These are phyloP conservation scores for Diaporthe citrichinensis DNA, from an alignment of 2,329 filamentous ascomycete species.

Conservation along the genomic window DNA sequence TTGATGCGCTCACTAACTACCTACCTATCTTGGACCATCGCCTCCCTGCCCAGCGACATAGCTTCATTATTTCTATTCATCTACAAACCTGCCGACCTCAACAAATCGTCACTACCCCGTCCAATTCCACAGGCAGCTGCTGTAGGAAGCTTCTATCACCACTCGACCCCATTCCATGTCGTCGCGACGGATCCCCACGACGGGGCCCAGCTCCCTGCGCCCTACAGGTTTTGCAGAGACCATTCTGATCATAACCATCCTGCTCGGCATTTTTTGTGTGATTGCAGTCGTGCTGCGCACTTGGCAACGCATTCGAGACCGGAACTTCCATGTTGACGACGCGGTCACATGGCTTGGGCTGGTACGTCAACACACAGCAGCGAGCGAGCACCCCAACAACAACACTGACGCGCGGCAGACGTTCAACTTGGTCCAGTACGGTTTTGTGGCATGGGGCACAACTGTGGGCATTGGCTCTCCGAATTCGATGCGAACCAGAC, in stretches of 20 bases:
- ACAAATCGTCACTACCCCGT: no score
- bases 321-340: conserved; percentile 11
- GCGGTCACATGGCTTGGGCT: conserved; percentile 14
- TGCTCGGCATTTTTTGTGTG: background rate
- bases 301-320: conserved; percentile 13
- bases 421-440: background rate
- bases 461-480: conserved; percentile 21
- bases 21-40: no score
- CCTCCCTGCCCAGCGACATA: no score
- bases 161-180: background rate
- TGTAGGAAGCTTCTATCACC: background rate
- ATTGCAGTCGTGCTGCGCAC: background rate
- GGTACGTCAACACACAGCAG: background rate
- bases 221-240: conserved; percentile 13
- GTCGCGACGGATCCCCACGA: background rate
- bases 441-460: conserved; percentile 1
- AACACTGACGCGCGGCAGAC: background rate
- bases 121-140: no score
- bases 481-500: background rate
- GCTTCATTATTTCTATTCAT: no score
- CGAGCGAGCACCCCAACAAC: background rate
- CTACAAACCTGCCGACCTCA: no score
- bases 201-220: background rate
- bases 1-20: no score
- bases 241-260: background rate